Evolutionary conservation across 2,329 filamentous ascomycete genomes (phyloP).

Genomic region (Proliferodiscus dingleyae): DNA sequence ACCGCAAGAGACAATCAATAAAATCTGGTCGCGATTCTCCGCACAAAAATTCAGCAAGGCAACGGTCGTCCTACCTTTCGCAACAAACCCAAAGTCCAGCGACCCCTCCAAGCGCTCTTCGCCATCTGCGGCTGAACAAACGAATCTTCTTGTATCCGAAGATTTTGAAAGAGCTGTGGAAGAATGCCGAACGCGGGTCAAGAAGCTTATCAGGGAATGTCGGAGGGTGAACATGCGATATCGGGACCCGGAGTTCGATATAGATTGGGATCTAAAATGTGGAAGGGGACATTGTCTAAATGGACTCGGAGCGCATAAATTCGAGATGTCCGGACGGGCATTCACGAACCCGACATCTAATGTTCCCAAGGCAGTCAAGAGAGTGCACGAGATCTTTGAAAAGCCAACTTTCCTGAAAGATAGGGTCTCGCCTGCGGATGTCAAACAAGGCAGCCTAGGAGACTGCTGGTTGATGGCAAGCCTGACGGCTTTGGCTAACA

Average conservation of each 20-base stretch:
- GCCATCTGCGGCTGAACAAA: conserved; percentile 42
- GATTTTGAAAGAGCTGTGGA: conserved; percentile 67
- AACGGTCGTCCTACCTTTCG: conserved; percentile 60
- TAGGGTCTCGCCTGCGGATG: conserved; percentile 71
- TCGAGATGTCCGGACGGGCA: conserved; percentile 44
- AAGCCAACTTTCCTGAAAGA: conserved; percentile 73
- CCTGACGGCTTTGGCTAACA: conserved; percentile 70
- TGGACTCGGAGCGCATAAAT: conserved; percentile 35
- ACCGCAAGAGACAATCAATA: conserved; percentile 62
- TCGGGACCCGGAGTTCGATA: conserved; percentile 74
- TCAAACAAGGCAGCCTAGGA: conserved; percentile 71
- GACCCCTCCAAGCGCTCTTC: conserved; percentile 9
- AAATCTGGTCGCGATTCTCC: conserved; percentile 60
- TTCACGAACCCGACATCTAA: conserved; percentile 42
- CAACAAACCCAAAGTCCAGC: conserved; percentile 27
- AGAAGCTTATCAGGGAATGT: conserved; percentile 60
- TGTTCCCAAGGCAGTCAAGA: conserved; percentile 70
- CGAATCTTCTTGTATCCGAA: conserved; percentile 55
- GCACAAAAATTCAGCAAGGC: conserved; percentile 61
- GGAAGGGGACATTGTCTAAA: conserved; percentile 32
- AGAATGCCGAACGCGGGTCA: conserved; percentile 61
- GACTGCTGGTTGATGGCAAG: conserved; percentile 87
- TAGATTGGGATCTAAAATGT: conserved; percentile 50
- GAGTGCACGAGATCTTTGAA: conserved; percentile 72
- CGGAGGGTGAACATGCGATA: conserved; percentile 78